Evolutionary conservation across 805 yeast species (phyloP).

Genomic region (Candida chilensis): DNA sequence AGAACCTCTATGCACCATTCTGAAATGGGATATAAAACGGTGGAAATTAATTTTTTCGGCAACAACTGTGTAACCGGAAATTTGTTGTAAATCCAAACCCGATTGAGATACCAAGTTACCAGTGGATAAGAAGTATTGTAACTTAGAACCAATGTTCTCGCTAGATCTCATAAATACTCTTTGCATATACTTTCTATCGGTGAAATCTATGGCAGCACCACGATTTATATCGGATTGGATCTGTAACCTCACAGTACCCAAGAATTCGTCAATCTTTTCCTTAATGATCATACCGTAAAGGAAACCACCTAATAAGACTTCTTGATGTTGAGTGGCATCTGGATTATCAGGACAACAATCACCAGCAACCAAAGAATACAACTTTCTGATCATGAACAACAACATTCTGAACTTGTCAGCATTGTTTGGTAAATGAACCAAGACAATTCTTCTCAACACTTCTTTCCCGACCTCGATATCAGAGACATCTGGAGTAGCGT

Average conservation of each 20-base stretch:
- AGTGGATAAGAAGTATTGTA: conserved; percentile 90
- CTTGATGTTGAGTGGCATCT: conserved; percentile 99
- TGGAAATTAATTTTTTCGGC: conserved; percentile 97
- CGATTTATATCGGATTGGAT: conserved; percentile 75
- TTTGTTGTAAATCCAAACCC: conserved; percentile 96
- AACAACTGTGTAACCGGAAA: conserved; percentile 95
- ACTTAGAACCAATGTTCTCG: conserved; percentile 90
- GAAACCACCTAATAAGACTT: conserved; percentile 90
- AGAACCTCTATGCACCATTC: conserved; percentile 99
- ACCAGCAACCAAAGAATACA: conserved; percentile 91
- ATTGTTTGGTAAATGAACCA: conserved; percentile 74
- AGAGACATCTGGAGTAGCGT: conserved; percentile 78
- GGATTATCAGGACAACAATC: conserved; percentile 97
- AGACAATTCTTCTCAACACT: conserved; percentile 72
- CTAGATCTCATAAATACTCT: conserved; percentile 72
- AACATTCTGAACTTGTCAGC: conserved; percentile 81
- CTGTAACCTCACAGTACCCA: conserved; percentile 63
- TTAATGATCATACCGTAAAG: conserved; percentile 93
- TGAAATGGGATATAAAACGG: conserved; percentile 94
- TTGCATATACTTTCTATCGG: conserved; percentile 74
- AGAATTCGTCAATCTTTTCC: conserved; percentile 92
- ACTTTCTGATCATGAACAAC: conserved; percentile 90
- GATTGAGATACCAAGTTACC: conserved; percentile 97
- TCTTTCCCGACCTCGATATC: conserved; percentile 89
- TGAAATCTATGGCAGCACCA: conserved; percentile 73